A percentile compares a stretch with the other conserved stretches of the same genome.
phyloP scores from a whole-genome alignment of 768 basidiomycete genomes.

The Boletus rufocinnamomeus region DNA sequence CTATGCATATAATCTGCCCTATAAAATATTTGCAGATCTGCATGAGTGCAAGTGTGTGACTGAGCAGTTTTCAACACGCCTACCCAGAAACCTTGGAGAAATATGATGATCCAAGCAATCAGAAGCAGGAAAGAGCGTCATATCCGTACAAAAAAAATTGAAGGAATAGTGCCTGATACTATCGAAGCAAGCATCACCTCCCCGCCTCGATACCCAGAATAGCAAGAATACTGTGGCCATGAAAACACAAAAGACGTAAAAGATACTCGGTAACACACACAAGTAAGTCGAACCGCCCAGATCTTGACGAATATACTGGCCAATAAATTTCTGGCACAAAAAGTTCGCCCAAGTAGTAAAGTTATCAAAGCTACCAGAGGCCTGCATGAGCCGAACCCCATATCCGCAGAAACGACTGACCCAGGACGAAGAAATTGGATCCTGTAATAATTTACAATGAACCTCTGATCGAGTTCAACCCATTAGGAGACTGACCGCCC shows the following conservation, averaged over 20 bases:
- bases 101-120: background rate
- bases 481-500: background rate
- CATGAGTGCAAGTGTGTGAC: background rate
- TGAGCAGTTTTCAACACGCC: background rate
- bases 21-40: background rate
- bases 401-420: background rate
- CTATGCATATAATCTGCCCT: background rate
- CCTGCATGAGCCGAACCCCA: background rate
- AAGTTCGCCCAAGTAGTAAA: background rate
- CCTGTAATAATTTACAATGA: background rate
- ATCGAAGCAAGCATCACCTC: background rate
- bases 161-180: background rate
- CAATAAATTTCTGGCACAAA: background rate
- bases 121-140: background rate
- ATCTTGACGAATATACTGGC: background rate
- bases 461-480: background rate
- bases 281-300: background rate
- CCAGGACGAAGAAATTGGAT: background rate
- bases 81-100: background rate
- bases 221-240: background rate
- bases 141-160: background rate
- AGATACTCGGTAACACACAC: background rate
- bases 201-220: background rate
- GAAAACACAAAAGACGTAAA: background rate
- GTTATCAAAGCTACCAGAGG: background rate